A percentile compares a stretch with the other conserved stretches of the same genome.
Conservation (phyloP, 768 basidiomycete genomes). For the Tylopilus cervinicoccineus region DNA sequence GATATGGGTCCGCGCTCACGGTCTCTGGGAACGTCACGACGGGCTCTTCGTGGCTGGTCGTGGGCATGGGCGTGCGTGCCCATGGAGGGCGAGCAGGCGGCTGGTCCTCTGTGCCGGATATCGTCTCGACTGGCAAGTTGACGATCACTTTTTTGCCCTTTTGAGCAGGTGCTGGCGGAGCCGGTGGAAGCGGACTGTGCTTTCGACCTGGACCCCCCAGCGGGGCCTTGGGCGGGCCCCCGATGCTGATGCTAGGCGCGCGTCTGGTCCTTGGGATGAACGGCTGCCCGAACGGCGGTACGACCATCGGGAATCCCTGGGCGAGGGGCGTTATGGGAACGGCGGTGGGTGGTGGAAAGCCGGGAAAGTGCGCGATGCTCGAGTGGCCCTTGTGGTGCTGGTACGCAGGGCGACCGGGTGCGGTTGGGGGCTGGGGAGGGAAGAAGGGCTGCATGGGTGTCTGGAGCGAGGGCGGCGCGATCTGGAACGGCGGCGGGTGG, state of each 20-base stretch:
- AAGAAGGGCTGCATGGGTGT: slow-evolving; percentile 77
- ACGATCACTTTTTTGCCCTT: slow-evolving; percentile 68
- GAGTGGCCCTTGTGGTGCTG: slow-evolving; percentile 51
- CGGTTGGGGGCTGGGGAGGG: slow-evolving; percentile 42
- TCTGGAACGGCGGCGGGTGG: slow-evolving; percentile 49
- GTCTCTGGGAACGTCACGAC: slow-evolving; percentile 30
- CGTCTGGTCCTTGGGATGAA: slow-evolving; percentile 62
- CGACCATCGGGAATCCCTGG: slow-evolving; percentile 53
- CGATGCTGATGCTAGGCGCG: slow-evolving; percentile 64
- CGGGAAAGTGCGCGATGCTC: slow-evolving; percentile 63
- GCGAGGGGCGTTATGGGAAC: slow-evolving; percentile 60
- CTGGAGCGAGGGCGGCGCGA: slow-evolving; percentile 46
- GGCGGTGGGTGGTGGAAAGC: slow-evolving; percentile 51
- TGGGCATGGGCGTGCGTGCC: slow-evolving; percentile 55
- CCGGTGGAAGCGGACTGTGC: slow-evolving; percentile 57
- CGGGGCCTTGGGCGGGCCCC: slow-evolving; percentile 85
- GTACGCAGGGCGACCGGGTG: slow-evolving; percentile 48
- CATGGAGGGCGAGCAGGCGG: slow-evolving; percentile 46
- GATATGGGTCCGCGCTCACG: slow-evolving; percentile 51
- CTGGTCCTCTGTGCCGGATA: slow-evolving; percentile 33
- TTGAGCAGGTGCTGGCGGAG: slow-evolving; percentile 27
- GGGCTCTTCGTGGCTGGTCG: slow-evolving; percentile 31
- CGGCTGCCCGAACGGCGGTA: slow-evolving; percentile 43
- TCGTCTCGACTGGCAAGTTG: slow-evolving; percentile 70
- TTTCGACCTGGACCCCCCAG: slow-evolving; percentile 79